A percentile compares a stretch with the other conserved stretches of the same genome.
Conservation (phyloP, 1,139 yeast species). For the Citeromyces hawaiiensis region DNA sequence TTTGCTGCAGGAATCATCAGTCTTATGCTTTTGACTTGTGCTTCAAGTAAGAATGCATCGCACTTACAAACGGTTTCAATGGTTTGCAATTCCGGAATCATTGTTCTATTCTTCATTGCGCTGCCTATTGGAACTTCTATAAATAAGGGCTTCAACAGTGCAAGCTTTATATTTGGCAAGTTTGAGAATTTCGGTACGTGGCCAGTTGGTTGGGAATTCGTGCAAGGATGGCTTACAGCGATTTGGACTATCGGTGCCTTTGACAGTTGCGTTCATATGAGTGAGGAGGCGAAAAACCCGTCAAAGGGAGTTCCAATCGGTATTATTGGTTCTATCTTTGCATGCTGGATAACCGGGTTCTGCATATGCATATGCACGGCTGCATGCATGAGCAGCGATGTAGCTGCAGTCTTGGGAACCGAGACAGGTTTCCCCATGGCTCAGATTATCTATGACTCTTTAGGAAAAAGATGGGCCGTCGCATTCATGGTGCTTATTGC, state of each 20-base stretch:
- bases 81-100: conserved; percentile 39
- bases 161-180: conserved; percentile 47
- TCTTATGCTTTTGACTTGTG: conserved; percentile 19
- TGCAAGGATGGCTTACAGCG: conserved; percentile 54
- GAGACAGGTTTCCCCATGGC: conserved; percentile 50
- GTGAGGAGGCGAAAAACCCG: conserved; percentile 49
- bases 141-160: conserved; percentile 38
- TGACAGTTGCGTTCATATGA: conserved; percentile 61
- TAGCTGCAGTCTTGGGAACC: conserved; percentile 29
- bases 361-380: conserved; percentile 48
- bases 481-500: conserved; percentile 46
- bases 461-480: conserved; percentile 46
- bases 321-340: conserved; percentile 50
- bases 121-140: conserved; percentile 41
- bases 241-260: conserved; percentile 60
- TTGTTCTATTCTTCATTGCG: conserved; percentile 50
- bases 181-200: conserved; percentile 45
- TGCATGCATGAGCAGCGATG: conserved; percentile 38
- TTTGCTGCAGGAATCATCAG: conserved; percentile 29
- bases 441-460: conserved; percentile 48
- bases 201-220: conserved; percentile 60
- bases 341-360: conserved; percentile 51
- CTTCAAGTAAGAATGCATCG: conserved; percentile 21
- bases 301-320: conserved; percentile 50
- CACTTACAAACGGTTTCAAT: conserved; percentile 27